Percentiles rank a stretch among this genome's conserved stretches.
Evolutionary conservation across 2,329 filamentous ascomycete genomes (phyloP).

Genomic region (Monosporascus sp.): DNA sequence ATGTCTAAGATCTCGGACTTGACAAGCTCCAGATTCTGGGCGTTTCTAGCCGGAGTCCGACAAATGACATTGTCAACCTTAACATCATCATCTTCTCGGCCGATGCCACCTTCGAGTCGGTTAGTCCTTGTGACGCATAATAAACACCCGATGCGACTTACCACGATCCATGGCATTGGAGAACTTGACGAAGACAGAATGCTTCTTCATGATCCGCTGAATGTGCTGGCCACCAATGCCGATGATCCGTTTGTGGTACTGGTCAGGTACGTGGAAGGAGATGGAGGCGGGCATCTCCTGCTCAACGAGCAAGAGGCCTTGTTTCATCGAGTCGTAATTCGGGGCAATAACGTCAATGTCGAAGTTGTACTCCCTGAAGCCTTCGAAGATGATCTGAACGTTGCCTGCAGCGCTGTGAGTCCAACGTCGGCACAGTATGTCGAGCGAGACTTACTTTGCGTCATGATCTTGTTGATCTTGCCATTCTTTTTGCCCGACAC

Average conservation of each 20-base stretch:
- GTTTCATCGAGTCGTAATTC: conserved; percentile 90
- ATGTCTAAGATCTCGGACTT: conserved; percentile 99
- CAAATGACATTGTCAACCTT: conserved; percentile 99
- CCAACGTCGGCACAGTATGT: conserved; percentile 7
- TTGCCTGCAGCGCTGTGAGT: conserved; percentile 52
- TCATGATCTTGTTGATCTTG: conserved; percentile 99
- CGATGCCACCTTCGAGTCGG: conserved; percentile 55
- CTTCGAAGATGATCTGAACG: conserved; percentile 98
- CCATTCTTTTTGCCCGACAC: conserved; percentile 99
- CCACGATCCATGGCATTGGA: conserved; percentile 98
- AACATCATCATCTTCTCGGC: conserved; percentile 94
- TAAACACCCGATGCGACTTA: conserved; percentile 13
- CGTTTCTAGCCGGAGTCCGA: conserved; percentile 92
- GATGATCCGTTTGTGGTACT: conserved; percentile 99
- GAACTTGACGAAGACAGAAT: conserved; percentile 99
- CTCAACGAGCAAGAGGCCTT: conserved; percentile 86
- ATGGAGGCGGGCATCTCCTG: conserved; percentile 99
- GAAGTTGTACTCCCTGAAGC: conserved; percentile 99
- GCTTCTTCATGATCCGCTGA: conserved; percentile 99
- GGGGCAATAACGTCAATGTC: conserved; percentile 95
- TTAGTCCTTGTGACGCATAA: conserved; percentile 18
- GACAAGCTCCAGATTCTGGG: conserved; percentile 91
- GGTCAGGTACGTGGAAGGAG: conserved; percentile 97
- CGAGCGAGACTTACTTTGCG: conserved; percentile 62
- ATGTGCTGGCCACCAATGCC: conserved; percentile 98